Evolutionary conservation across 2,329 filamentous ascomycete genomes (phyloP).

Genomic region (Cladosporium sp.): DNA sequence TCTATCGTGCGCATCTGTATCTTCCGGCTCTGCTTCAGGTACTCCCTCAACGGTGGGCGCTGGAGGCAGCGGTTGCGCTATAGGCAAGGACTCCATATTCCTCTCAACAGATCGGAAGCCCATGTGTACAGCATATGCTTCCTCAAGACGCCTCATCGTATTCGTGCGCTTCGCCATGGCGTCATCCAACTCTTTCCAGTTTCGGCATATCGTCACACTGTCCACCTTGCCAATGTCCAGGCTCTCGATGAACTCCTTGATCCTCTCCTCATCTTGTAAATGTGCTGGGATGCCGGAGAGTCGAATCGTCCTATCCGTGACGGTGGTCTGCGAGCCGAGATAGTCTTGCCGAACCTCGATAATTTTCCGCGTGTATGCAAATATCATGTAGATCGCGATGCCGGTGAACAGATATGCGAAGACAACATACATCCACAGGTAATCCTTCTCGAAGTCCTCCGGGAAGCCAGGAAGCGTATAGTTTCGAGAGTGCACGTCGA

Average conservation of each 20-base stretch:
- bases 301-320: conserved; percentile 90
- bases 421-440: conserved; percentile 88
- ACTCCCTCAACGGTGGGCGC: conserved; percentile 27
- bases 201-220: conserved; percentile 75
- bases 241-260: conserved; percentile 82
- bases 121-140: conserved; percentile 76
- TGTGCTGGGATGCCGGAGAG: conserved; percentile 81
- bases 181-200: conserved; percentile 79
- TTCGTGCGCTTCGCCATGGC: conserved; percentile 64
- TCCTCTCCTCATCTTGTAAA: conserved; percentile 73
- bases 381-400: conserved; percentile 76
- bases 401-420: conserved; percentile 91
- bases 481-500: conserved; percentile 11
- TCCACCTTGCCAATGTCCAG: conserved; percentile 88
- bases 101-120: conserved; percentile 51
- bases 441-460: conserved; percentile 45
- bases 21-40: conserved; percentile 14
- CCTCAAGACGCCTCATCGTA: conserved; percentile 70
- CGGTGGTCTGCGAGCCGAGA: conserved; percentile 86
- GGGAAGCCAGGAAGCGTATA: conserved; percentile 14
- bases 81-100: conserved; percentile 46
- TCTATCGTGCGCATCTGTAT: conserved; percentile 34
- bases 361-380: conserved; percentile 76
- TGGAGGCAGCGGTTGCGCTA: conserved; percentile 44
- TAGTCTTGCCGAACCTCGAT: conserved; percentile 86